Evolutionary conservation across 1,284 basidiomycete genomes (phyloP), one percentile per base, ranked within the genome.

Genomic region (Chalciporus sp.): DNA sequence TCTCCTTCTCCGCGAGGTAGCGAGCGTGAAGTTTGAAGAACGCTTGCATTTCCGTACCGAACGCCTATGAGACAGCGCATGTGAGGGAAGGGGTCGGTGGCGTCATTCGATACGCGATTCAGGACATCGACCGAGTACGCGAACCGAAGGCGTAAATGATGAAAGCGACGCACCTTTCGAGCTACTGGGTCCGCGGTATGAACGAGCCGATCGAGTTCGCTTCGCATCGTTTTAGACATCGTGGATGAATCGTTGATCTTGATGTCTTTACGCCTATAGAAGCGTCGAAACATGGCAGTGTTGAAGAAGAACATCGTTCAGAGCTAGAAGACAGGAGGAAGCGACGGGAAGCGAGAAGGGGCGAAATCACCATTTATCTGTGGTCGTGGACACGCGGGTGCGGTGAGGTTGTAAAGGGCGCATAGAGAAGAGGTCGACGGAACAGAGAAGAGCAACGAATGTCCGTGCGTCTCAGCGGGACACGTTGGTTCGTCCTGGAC

Each of bases 1-100:
- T 91, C 49, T 95, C 95, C 65, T 91, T 90, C 74, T 98, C 94
- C 37, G 87, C 75, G 61, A 98, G 86, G 78, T 95, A 98, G 64
- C 95, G 91, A 72, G 94, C 97, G 82, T 98, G 97, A 69, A 98
- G 92, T 71, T 88, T 88, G 84, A 96, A 97, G 83, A 98, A 99
- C 58, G 89, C 89, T 72, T 95, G 90, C 95, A 98, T 98, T 78
- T 99, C 95, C 49, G 88, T 88, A 75, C 96, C 92, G 76, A 98
- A 98, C 19, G 88, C 87, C 92, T 70, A 33, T 40, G 43, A 33
- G 28, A 26, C 47, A 40, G 28, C 39, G 29, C 41, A 40, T 23
- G 33, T 26, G 51, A 9, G 27, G 42, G 8, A 29, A 29, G 37
- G 42, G 17, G 55, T 40, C 31, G 11, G 57, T 51, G 47, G 54